Conservation (phyloP, 2,329 filamentous ascomycete species). For the Diaporthe ampelina region DNA sequence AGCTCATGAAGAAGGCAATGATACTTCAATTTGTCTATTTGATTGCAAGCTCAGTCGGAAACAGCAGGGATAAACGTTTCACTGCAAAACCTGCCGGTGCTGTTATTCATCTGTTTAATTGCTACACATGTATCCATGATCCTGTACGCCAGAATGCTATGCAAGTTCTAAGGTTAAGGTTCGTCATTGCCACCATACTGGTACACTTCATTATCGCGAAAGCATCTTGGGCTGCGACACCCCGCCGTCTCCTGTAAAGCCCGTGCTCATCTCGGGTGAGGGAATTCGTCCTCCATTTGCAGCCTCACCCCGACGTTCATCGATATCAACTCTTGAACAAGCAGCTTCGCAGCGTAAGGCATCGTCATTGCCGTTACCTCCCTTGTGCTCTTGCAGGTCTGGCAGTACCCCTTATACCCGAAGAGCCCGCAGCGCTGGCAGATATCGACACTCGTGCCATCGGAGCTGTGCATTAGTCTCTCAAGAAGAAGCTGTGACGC, state of each 20-base stretch:
- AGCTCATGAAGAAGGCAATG: background rate
- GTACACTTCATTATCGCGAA: background rate
- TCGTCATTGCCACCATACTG: background rate
- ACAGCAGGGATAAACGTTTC: too few relatives aligned
- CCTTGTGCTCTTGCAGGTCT: constrained; percentile 88
- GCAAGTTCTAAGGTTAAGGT: constrained; percentile 13
- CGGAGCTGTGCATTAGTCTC: constrained; percentile 93
- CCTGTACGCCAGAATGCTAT: constrained; percentile 35
- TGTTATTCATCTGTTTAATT: background rate
- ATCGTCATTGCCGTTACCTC: constrained; percentile 94
- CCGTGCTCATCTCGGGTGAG: constrained; percentile 63
- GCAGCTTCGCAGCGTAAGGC: constrained; percentile 95
- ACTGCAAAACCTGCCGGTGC: background rate
- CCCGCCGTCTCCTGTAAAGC: background rate
- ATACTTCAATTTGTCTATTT: background rate
- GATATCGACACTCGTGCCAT: constrained; percentile 91
- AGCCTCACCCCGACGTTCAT: constrained; percentile 98
- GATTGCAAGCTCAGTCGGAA: background rate
- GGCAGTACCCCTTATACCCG: constrained; percentile 95
- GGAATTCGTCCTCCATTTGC: constrained; percentile 95
- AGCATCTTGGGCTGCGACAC: background rate
- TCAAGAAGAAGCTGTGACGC: constrained; percentile 93
- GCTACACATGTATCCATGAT: constrained; percentile 10
- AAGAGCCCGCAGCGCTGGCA: constrained; percentile 96
- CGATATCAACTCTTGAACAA: constrained; percentile 95